phyloP scores from a whole-genome alignment of 1,284 basidiomycete species.

The Filobasidium uniguttulatum region DNA sequence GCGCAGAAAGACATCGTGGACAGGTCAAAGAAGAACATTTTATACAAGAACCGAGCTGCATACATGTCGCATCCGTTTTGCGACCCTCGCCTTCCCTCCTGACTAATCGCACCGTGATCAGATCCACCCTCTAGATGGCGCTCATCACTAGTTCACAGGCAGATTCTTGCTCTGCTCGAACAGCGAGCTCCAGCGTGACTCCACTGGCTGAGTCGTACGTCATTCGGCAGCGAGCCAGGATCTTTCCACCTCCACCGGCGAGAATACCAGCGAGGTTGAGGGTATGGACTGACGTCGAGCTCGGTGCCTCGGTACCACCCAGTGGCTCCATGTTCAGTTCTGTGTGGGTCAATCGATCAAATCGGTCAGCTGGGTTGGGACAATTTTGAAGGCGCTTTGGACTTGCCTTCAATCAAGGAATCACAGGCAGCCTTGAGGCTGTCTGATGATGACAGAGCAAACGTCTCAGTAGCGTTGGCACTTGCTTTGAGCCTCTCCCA shows the following conservation, averaged over 20 bases:
- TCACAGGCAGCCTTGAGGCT: constrained; percentile 88
- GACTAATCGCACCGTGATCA: neutral
- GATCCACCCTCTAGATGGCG: constrained; percentile 67
- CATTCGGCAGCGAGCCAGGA: constrained; percentile 88
- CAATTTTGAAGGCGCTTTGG: neutral
- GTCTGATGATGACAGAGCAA: constrained; percentile 82
- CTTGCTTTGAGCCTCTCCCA: constrained; percentile 81
- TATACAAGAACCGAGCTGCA: too few relatives aligned
- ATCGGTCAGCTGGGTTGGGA: neutral
- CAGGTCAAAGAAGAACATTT: too few relatives aligned
- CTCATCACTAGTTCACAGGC: constrained; percentile 75
- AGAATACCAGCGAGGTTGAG: constrained; percentile 84
- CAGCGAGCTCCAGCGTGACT: constrained; percentile 86
- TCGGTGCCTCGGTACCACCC: constrained; percentile 70
- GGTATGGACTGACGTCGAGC: constrained; percentile 79
- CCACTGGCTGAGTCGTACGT: constrained; percentile 78
- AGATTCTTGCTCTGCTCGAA: constrained; percentile 80
- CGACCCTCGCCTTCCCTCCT: too few relatives aligned
- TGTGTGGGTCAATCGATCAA: constrained; percentile 16
- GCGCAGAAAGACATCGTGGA: too few relatives aligned
- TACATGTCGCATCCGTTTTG: too few relatives aligned
- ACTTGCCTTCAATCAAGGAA: constrained; percentile 57
- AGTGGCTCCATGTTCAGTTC: constrained; percentile 94
- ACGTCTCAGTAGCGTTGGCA: constrained; percentile 76
- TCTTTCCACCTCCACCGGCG: constrained; percentile 77